A percentile compares a stretch with the other conserved stretches of the same genome.
Evolutionary conservation across 768 basidiomycete genomes (phyloP).

Genomic region (Mycena venus): DNA sequence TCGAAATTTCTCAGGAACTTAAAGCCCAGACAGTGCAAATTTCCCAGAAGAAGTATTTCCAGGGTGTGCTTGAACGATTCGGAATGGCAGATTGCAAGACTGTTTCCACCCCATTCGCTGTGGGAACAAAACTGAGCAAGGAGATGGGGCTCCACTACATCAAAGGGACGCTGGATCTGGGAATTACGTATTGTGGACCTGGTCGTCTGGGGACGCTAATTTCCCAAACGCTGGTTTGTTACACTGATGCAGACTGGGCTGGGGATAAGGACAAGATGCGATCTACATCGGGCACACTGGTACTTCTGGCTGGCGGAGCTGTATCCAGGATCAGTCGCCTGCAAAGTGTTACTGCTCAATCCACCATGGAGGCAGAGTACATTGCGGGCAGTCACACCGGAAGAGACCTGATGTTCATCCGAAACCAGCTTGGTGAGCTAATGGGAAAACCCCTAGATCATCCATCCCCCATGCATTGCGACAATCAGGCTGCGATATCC

Average conservation of each 20-base stretch:
- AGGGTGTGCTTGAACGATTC: neutral
- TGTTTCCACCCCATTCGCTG: neutral
- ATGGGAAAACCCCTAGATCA: neutral
- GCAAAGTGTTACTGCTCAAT: no score
- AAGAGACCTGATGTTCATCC: neutral
- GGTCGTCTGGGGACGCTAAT: neutral
- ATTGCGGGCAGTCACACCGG: no score
- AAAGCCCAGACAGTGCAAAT: no score
- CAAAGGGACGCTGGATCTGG: neutral
- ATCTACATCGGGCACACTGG: no score
- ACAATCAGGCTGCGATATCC: neutral
- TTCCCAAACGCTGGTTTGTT: neutral
- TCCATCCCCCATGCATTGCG: neutral
- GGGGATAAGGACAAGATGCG: no score
- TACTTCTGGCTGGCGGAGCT: no score
- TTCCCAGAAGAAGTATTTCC: no score
- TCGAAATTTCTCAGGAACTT: no score
- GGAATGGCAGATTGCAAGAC: conserved; percentile 2
- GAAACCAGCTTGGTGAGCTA: conserved; percentile 1
- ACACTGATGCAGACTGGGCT: neutral
- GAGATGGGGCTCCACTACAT: neutral
- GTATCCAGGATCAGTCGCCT: no score
- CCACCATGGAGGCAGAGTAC: no score
- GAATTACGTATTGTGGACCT: neutral
- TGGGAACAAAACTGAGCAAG: neutral